A percentile compares a stretch with the other conserved stretches of the same genome.
These are phyloP conservation scores for Atkinsonella texensis DNA, from an alignment of 2,329 filamentous ascomycete species.

Conservation along the genomic window DNA sequence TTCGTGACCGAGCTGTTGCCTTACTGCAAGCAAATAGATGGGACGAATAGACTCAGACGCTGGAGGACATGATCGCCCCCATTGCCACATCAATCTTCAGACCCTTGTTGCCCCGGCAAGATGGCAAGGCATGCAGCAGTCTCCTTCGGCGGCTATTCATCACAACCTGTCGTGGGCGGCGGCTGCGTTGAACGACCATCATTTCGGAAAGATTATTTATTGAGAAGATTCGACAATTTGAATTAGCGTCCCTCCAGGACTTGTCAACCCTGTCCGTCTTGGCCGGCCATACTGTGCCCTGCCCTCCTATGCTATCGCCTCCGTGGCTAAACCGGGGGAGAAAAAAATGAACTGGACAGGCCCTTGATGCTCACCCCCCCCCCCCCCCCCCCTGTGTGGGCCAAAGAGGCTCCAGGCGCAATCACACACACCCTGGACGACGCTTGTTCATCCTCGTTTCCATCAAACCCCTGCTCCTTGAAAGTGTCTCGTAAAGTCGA, in stretches of 20 bases:
- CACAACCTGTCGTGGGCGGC: background rate
- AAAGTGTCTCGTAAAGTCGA: background rate
- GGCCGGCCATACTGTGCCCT: constrained; percentile 7
- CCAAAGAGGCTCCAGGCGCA: background rate
- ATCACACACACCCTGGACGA: background rate
- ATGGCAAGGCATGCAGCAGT: constrained; percentile 6
- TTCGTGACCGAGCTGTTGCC: too few species aligned
- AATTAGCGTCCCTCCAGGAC: background rate
- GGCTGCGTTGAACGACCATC: background rate
- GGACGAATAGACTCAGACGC: background rate
- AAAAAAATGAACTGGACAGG: background rate
- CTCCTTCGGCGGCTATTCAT: constrained; percentile 17
- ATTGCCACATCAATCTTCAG: background rate
- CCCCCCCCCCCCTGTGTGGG: background rate
- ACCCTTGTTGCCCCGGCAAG: constrained; percentile 4
- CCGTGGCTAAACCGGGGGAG: background rate
- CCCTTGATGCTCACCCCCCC: background rate
- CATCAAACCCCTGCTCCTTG: constrained; percentile 4
- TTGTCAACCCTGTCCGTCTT: background rate
- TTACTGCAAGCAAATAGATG: too few species aligned
- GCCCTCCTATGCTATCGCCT: background rate
- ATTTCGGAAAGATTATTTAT: too few species aligned
- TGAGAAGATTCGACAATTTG: too few species aligned
- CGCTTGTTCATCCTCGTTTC: background rate
- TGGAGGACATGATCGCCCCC: constrained; percentile 1